Base-by-base conservation (phyloP, 148 eudicot genomes). In the Persicaria tinctoria region DNA sequence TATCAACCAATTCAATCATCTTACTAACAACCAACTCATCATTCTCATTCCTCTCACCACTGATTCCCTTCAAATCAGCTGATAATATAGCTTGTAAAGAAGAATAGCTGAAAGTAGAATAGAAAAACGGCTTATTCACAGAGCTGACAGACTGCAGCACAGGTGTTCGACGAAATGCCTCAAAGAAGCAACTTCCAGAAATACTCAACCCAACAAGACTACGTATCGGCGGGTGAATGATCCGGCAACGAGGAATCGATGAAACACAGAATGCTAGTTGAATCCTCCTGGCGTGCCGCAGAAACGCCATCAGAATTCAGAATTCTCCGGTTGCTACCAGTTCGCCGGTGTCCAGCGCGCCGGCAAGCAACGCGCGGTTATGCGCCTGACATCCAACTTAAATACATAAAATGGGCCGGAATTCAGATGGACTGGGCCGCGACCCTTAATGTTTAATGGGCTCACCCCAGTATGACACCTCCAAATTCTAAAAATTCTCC, bases 81-180 rank as follows among this genome's bases (percentile, higher is more conserved):
- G 78, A 78, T 70, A 73, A 72, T 7, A 45, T 48, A 23, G 41
- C 45, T 73, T 76, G 86, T 17, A 50, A 32, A 12, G 55, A 72
- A 51, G 74, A 68, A 63, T 80, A 68, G 45, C 59, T 76, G 74
- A 63, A 71, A 8, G 82, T 70, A 23, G 71, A 74, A 74, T 77
- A 73, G 45, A 48, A 56, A 66, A 8, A 63, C 46, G 55, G 74
- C 41, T n/a, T 64, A 32, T 38, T 68, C 3, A 56, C 47, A 48
- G 59, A 44, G 57, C 70, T 17, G 17, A n/a, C 60, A 53, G 71
- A 59, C 1, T 2, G 90, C 63, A 60, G 46, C 46, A 5, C 13
- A 82, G 14, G 47, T 84, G 97, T 85, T 93, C 62, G 98, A 89
- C 68, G 80, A 85, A 91, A 91, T 83, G 92, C 46, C 82, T 68